Base-by-base conservation (phyloP, 805 yeast genomes). In the Tetrapisispora namnaoensis region DNA sequence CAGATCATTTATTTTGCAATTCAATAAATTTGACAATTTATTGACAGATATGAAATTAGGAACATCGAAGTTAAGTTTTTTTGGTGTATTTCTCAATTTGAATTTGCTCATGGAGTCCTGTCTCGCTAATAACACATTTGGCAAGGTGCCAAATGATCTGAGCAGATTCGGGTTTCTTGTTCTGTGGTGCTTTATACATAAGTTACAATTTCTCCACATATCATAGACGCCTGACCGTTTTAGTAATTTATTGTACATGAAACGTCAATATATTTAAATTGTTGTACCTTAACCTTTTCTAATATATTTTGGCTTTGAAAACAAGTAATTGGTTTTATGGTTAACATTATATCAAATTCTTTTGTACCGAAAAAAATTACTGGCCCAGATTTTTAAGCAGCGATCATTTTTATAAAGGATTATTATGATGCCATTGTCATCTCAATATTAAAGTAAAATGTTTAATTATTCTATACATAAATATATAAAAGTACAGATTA, bases 41-140 rank as follows among this genome's bases (percentile, higher is more conserved):
- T 91, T 74, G 2, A 91, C 86, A 0, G 95, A 79, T 5, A 87
- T 74, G 58, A 83, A 89, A 10, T 84, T 76, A 1, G 97, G 96
- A 30, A 91, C 71, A 18, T 49, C 47, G 45, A 65, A 65, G 9
- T 52, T 53, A 2, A 65, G 24, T 8, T 50, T 49, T 46, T 59
- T 63, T 14, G 20, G 27, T 7, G 13, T 7, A n/a, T 14, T 20
- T 10, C 18, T 44, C 18, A 24, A 2, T 42, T 42, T 42, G 16
- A 22, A 27, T 21, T 35, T 42, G 21, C 38, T 35, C 16, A 44
- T 21, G 1, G 38, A 18, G 27, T 44, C 28, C 27, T 44, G 34
- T 37, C 39, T 44, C 4, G 38, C 45, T 20, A 35, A 43, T 24
- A 43, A 36, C 16, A 24, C 21, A 40, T 43, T 35, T 8, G 40